A percentile compares a stretch with the other conserved stretches of the same genome.
phyloP scores from a whole-genome alignment of 441 rosid genomes.

The Gossypium gossypioides region DNA sequence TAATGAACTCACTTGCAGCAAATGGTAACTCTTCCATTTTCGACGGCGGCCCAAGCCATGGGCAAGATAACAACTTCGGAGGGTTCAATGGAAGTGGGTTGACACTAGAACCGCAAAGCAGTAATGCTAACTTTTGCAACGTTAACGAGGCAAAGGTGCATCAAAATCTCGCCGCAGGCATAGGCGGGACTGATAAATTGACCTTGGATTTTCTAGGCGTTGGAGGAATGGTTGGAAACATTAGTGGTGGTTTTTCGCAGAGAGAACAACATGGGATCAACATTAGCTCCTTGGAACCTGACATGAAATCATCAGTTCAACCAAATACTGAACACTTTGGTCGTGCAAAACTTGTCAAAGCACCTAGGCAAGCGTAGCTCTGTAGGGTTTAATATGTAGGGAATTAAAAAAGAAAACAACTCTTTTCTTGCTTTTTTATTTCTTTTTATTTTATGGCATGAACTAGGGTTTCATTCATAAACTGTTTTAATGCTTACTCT shows the following conservation, averaged over 20 bases:
- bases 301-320: conserved; percentile 26
- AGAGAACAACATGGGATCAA: conserved; percentile 23
- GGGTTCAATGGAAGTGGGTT: conserved; percentile 14
- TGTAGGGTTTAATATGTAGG: conserved; percentile 2
- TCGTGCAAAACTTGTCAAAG: conserved; percentile 12
- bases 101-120: neutral
- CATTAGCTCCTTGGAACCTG: conserved; percentile 24
- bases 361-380: conserved; percentile 11
- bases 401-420: neutral
- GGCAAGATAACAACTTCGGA: conserved; percentile 15
- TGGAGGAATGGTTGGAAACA: conserved; percentile 24
- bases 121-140: conserved; percentile 1
- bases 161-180: conserved; percentile 12
- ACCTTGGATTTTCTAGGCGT: conserved; percentile 33
- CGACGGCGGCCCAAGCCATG: conserved; percentile 13
- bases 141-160: conserved; percentile 19
- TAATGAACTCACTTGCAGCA: conserved; percentile 42
- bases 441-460: neutral
- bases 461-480: conserved; percentile 15
- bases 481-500: neutral
- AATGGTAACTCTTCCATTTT: conserved; percentile 24
- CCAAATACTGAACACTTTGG: conserved; percentile 24
- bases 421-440: neutral
- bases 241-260: conserved; percentile 13
- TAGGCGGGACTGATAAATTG: conserved; percentile 22